These are phyloP conservation scores for Neonothopanus nambi DNA, from an alignment of 1,284 basidiomycete species.

Conservation along the genomic window DNA sequence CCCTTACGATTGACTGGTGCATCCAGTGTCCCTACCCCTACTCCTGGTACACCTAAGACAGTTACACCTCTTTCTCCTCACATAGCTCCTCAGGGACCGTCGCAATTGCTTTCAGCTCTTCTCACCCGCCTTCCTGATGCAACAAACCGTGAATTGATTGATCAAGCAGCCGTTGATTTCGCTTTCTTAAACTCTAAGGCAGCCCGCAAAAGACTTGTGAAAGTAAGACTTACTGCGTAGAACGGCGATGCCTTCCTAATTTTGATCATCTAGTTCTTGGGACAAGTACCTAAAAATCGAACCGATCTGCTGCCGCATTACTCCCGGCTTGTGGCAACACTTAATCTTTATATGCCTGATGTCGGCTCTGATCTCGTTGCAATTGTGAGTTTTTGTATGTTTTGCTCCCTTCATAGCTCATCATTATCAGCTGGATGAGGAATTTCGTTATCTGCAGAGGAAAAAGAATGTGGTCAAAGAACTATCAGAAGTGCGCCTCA, in stretches of 20 bases:
- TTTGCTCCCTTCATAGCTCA: conserved; percentile 1
- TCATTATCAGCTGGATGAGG: conserved; percentile 81
- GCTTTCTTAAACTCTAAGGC: conserved; percentile 96
- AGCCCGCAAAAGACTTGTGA: conserved; percentile 86
- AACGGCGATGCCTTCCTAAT: conserved; percentile 5
- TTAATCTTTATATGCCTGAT: conserved; percentile 94
- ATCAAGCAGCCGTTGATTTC: conserved; percentile 95
- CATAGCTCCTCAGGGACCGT: conserved; percentile 82
- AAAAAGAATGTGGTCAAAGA: conserved; percentile 93
- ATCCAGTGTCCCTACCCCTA: conserved; percentile 57
- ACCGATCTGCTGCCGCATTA: conserved; percentile 94
- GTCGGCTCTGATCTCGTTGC: conserved; percentile 82
- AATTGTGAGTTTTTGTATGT: conserved; percentile 53
- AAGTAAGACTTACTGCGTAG: conserved; percentile 47
- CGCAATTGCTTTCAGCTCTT: conserved; percentile 90
- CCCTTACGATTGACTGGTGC: background rate
- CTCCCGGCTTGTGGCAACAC: conserved; percentile 83
- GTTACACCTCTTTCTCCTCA: conserved; percentile 64
- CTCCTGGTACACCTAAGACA: conserved; percentile 64
- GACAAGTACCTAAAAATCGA: conserved; percentile 84
- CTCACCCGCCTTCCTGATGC: conserved; percentile 92
- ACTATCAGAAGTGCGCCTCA: conserved; percentile 80
- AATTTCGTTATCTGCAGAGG: conserved; percentile 94
- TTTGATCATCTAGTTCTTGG: conserved; percentile 68
- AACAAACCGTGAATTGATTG: conserved; percentile 89